A percentile compares a stretch with the other conserved stretches of the same genome.
These are phyloP conservation scores for Suillus subalutaceus DNA, from an alignment of 768 basidiomycete genomes.

Conservation along the genomic window DNA sequence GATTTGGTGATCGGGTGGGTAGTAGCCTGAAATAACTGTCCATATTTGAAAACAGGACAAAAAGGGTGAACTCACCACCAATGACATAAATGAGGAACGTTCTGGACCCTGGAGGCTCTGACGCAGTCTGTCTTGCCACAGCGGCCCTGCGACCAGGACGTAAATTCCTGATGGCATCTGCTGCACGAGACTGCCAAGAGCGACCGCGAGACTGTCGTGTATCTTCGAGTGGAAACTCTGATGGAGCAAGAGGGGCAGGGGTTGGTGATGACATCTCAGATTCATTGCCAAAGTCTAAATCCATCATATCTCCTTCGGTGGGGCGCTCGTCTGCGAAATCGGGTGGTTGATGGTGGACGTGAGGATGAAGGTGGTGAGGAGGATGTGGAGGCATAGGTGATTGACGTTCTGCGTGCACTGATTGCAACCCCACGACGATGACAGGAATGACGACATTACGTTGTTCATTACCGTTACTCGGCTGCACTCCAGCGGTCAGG, in stretches of 20 bases:
- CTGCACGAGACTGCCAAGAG: constrained; percentile 64
- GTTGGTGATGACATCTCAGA: constrained; percentile 17
- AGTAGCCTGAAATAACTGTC: constrained; percentile 59
- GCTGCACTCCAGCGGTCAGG: constrained; percentile 9
- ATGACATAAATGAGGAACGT: constrained; percentile 93
- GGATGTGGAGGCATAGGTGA: constrained; percentile 25
- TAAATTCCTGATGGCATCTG: constrained; percentile 61
- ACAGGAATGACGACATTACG: constrained; percentile 71
- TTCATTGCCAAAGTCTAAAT: constrained; percentile 26
- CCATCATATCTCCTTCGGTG: constrained; percentile 25
- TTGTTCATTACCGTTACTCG: constrained; percentile 23
- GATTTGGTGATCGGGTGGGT: constrained; percentile 87
- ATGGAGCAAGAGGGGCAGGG: constrained; percentile 18
- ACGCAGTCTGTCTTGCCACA: constrained; percentile 24
- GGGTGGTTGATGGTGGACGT: constrained; percentile 15
- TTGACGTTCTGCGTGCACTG: constrained; percentile 55
- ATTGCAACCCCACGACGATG: constrained; percentile 82
- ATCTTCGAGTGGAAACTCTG: constrained; percentile 17
- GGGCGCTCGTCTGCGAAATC: constrained; percentile 25
- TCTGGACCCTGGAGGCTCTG: constrained; percentile 44
- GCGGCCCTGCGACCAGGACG: constrained; percentile 39
- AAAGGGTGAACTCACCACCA: constrained; percentile 52
- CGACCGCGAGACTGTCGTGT: constrained; percentile 36
- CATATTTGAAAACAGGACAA: constrained; percentile 12
- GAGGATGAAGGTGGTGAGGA: constrained; percentile 11